Conservation (phyloP, 768 basidiomycete species). For the Termitomyces heimii region DNA sequence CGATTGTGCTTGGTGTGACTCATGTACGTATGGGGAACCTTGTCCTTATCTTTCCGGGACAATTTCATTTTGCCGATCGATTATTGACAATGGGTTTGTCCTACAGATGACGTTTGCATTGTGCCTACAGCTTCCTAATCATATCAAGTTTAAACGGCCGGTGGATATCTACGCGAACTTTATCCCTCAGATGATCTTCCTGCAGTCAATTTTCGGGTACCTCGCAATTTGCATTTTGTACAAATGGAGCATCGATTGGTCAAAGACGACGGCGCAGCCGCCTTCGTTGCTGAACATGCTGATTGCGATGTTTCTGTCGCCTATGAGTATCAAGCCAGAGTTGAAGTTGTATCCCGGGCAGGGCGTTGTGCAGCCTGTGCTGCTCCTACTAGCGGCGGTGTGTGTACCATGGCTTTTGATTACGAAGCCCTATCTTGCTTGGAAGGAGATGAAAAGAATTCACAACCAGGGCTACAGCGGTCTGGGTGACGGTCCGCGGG, state of each 20-base stretch:
- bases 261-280: conserved; percentile 55
- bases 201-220: conserved; percentile 97
- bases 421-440: conserved; percentile 86
- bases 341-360: conserved; percentile 85
- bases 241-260: conserved; percentile 98
- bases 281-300: conserved; percentile 95
- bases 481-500: conserved; percentile 47
- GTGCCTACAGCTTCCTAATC: conserved; percentile 94
- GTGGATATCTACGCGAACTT: conserved; percentile 92
- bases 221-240: conserved; percentile 90
- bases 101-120: conserved; percentile 96
- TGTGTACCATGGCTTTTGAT: conserved; percentile 96
- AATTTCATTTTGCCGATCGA: not conserved
- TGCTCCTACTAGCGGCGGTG: conserved; percentile 72
- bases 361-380: conserved; percentile 70
- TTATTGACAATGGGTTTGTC: conserved; percentile 3
- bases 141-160: conserved; percentile 85
- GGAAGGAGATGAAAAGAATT: conserved; percentile 84
- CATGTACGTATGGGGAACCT: conserved; percentile 55
- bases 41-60: not conserved
- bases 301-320: conserved; percentile 92
- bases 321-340: conserved; percentile 67
- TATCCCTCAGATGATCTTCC: conserved; percentile 94
- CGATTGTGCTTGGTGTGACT: conserved; percentile 90
- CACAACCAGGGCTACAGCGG: conserved; percentile 83